A percentile compares a stretch with the other conserved stretches of the same genome.
Conservation (phyloP, 1,284 basidiomycete genomes). For the Blastosporella zonata region DNA sequence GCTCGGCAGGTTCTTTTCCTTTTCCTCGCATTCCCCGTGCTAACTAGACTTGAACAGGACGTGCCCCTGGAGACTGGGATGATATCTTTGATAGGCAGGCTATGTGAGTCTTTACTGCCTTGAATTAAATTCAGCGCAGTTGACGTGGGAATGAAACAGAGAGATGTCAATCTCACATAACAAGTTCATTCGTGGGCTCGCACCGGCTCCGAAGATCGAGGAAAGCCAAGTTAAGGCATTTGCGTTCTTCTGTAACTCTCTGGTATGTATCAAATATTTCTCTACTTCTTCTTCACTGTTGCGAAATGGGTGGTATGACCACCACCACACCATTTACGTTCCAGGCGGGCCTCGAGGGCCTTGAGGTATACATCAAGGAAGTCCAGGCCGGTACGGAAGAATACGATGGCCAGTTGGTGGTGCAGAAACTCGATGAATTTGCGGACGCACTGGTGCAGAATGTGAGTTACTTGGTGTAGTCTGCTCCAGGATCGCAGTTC, state of each 20-base stretch:
- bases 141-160: not conserved
- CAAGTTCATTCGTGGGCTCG: slow-evolving; percentile 14
- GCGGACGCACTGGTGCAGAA: slow-evolving; percentile 11
- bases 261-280: slow-evolving; percentile 2
- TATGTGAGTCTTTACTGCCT: slow-evolving; percentile 2
- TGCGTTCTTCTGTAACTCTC: slow-evolving; percentile 12
- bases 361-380: slow-evolving; percentile 11
- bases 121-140: not conserved
- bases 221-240: slow-evolving; percentile 6
- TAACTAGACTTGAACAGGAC: no score
- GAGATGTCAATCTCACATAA: slow-evolving; percentile 17
- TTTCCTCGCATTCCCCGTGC: no score
- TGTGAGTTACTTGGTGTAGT: slow-evolving; percentile 8
- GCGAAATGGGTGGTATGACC: slow-evolving; percentile 3
- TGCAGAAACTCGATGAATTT: slow-evolving; percentile 14
- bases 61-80: slow-evolving; percentile 11
- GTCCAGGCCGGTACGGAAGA: slow-evolving; percentile 1
- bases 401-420: slow-evolving; percentile 1
- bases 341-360: slow-evolving; percentile 3
- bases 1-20: no score
- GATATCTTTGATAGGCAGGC: slow-evolving; percentile 12
- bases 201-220: slow-evolving; percentile 6
- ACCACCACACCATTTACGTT: slow-evolving; percentile 11
- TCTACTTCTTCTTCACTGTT: not conserved
- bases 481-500: not conserved